Evolutionary conservation across 2,329 filamentous ascomycete species (phyloP), one percentile per base, ranked within the genome.

Genomic region (Apiospora kogelbergensis): DNA sequence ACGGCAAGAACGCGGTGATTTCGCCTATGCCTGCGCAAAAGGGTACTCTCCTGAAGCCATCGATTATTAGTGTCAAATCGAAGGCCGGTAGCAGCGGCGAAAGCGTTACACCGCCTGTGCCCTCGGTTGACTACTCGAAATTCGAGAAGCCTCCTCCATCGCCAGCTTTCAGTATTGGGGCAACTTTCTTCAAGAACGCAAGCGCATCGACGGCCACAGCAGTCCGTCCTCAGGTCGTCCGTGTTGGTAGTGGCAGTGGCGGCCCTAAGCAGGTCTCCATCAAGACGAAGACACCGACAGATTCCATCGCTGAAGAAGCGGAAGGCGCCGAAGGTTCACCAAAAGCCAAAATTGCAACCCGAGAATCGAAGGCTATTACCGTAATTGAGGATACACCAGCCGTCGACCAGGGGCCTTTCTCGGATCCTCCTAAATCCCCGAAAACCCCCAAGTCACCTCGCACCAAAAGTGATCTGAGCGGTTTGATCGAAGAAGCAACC

Each of bases 51-150:
- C 93, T 92, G 72, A 97, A 96, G 81, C 94, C 96, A 11, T 95
- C 94, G 44, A 91, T 98, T 77, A 94, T 99, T 78, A 97, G 93
- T 75, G 94, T 99, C 73, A 96, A 94, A 80, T 92, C 92, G 7
- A 85, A 81, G 68, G 87, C 86, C 24, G 85, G 84, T 7, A 65
- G 63, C 68, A 89, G 83, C 75, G 85, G 81, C 67, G 81, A 84
- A 69, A 81, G 84, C 65, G 77, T 82, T 65, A 83, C 91, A 22
- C 93, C 93, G 3, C 93, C 93, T 0, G 90, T 95, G 6, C 92
- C 93, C 0, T 90, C 95, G 6, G 92, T 93, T 7, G 83, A 84
- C 69, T 90, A 96, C 74, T 90, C 94, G 75, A 88, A 85, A 76
- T 90, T 89, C 76, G 84, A 57, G 4, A 74, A 76, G 69, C 74